A percentile compares a stretch with the other conserved stretches of the same genome.
phyloP scores from a whole-genome alignment of 2,329 filamentous ascomycete species.

The Cryphonectria naterciae region DNA sequence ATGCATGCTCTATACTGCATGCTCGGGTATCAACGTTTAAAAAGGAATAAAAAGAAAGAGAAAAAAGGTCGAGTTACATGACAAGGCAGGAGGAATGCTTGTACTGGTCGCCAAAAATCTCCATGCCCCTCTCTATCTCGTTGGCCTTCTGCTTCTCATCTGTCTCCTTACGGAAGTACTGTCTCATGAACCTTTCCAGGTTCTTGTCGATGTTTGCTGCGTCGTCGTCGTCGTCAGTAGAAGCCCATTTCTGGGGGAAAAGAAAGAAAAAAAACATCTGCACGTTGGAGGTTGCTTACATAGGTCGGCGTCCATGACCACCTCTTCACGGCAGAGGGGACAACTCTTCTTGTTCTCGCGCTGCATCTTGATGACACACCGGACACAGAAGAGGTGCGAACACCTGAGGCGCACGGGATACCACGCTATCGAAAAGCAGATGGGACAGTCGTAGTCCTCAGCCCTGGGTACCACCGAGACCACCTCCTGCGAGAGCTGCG shows the following conservation, averaged over 20 bases:
- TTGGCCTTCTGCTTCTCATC: slow-evolving; percentile 72
- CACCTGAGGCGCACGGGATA: slow-evolving; percentile 79
- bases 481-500: slow-evolving; percentile 73
- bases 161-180: slow-evolving; percentile 74
- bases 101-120: slow-evolving; percentile 71
- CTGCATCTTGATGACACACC: slow-evolving; percentile 81
- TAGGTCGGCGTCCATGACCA: slow-evolving; percentile 71
- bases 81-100: slow-evolving; percentile 60
- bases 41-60: background rate
- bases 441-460: slow-evolving; percentile 82
- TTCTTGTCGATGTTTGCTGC: slow-evolving; percentile 71
- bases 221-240: no score
- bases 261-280: no score
- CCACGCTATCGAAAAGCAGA: slow-evolving; percentile 80
- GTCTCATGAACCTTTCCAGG: slow-evolving; percentile 70
- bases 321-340: slow-evolving; percentile 74
- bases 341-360: slow-evolving; percentile 69
- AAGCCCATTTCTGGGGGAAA: background rate
- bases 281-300: slow-evolving; percentile 46
- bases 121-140: slow-evolving; percentile 73
- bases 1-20: slow-evolving; percentile 22
- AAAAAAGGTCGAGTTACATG: slow-evolving; percentile 52
- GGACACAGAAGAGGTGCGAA: slow-evolving; percentile 79
- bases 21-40: slow-evolving; percentile 23
- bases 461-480: slow-evolving; percentile 76